phyloP scores from a whole-genome alignment of 441 rosid species.

The Gossypium davidsonii region DNA sequence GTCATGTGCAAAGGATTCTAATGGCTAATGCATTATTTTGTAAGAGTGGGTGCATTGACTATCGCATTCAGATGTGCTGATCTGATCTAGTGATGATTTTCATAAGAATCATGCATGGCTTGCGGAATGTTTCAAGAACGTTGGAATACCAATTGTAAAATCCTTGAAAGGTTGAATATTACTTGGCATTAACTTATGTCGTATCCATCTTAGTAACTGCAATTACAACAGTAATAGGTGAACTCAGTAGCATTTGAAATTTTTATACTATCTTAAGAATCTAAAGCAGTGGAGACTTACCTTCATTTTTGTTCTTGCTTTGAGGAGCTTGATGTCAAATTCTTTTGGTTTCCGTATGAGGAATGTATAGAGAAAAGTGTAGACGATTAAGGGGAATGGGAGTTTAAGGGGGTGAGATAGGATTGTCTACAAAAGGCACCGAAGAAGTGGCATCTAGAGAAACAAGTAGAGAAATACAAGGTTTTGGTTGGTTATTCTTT shows the following conservation, averaged over 20 bases:
- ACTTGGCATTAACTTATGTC: constrained; percentile 42
- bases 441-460: constrained; percentile 38
- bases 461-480: constrained; percentile 70
- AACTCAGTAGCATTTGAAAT: constrained; percentile 23
- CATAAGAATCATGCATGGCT: constrained; percentile 16
- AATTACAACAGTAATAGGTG: constrained; percentile 29
- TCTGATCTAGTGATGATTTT: constrained; percentile 9
- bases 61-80: background rate
- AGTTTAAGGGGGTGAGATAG: constrained; percentile 27
- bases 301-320: constrained; percentile 55
- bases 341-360: constrained; percentile 31
- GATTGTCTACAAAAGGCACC: constrained; percentile 23
- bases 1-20: background rate
- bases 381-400: constrained; percentile 21
- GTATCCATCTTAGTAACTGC: constrained; percentile 89
- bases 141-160: constrained; percentile 50
- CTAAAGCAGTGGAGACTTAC: constrained; percentile 36
- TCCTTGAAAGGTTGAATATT: constrained; percentile 54
- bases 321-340: constrained; percentile 26
- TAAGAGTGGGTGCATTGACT: background rate
- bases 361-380: constrained; percentile 17
- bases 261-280: constrained; percentile 19
- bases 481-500: constrained; percentile 60
- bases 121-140: constrained; percentile 15
- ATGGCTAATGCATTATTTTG: background rate